Conservation (phyloP, 2,329 filamentous ascomycete species). For the Colletotrichum sp. region DNA sequence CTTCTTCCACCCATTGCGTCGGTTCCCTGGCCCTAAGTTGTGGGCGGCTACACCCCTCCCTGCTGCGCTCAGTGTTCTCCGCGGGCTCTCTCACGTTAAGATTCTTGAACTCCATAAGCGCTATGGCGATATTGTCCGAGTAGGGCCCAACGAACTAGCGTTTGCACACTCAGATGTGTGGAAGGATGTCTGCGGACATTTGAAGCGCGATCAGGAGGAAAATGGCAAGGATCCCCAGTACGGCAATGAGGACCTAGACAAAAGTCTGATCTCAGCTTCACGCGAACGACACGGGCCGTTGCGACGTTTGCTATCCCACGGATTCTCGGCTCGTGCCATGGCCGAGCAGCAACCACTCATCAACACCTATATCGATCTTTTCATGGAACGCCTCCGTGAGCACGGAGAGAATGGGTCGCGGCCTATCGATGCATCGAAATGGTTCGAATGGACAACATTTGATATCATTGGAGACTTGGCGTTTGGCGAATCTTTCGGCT, state of each 20-base stretch:
- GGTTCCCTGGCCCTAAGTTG: slow-evolving; percentile 31
- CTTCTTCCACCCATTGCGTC: slow-evolving; percentile 34
- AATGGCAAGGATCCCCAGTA: neutral
- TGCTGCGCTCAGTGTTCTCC: neutral
- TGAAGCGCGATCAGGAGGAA: slow-evolving; percentile 1
- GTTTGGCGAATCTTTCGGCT: slow-evolving; percentile 32
- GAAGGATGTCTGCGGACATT: slow-evolving; percentile 43
- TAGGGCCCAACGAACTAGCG: slow-evolving; percentile 41
- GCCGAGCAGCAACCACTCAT: slow-evolving; percentile 33
- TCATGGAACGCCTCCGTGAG: slow-evolving; percentile 33
- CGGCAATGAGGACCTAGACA: neutral
- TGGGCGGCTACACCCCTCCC: neutral
- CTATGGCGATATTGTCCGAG: slow-evolving; percentile 40
- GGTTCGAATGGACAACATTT: slow-evolving; percentile 28
- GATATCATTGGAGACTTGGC: slow-evolving; percentile 32
- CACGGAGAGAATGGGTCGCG: neutral
- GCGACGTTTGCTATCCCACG: slow-evolving; percentile 27
- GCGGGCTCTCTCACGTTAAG: neutral
- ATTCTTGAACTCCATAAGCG: slow-evolving; percentile 18
- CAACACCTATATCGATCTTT: slow-evolving; percentile 26
- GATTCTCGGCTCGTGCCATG: slow-evolving; percentile 33
- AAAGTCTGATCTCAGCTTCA: neutral
- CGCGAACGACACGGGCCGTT: slow-evolving; percentile 22
- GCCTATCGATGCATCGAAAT: neutral
- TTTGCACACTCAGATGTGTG: slow-evolving; percentile 38